Conservation (phyloP, 164 flowering plant genomes). For the Nelumbo lutea region DNA sequence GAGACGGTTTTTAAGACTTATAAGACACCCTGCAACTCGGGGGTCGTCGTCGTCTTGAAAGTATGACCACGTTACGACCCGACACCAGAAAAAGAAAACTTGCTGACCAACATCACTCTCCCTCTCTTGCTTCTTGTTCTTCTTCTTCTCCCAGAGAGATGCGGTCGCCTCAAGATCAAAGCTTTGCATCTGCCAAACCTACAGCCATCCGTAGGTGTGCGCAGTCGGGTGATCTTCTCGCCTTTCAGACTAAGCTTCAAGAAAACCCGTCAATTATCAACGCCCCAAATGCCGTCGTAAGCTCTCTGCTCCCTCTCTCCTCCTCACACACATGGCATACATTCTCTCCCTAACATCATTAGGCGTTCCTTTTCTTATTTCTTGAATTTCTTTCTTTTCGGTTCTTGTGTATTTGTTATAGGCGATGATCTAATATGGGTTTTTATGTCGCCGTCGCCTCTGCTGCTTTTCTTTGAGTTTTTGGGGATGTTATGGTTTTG, state of each 20-base stretch:
- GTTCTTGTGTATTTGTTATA: background rate
- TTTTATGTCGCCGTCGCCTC: background rate
- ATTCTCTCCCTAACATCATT: background rate
- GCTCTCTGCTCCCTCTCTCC: conserved; percentile 5
- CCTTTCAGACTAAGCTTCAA: conserved; percentile 50
- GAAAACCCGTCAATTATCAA: conserved; percentile 81
- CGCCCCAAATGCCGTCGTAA: conserved; percentile 75
- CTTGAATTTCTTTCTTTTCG: background rate
- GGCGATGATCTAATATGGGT: background rate
- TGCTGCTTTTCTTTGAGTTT: background rate
- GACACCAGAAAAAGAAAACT: too few species aligned
- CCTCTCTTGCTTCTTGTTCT: too few species aligned
- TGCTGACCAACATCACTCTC: too few species aligned
- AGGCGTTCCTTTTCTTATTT: too few species aligned
- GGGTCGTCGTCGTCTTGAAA: too few species aligned
- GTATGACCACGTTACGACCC: too few species aligned
- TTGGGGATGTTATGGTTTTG: too few species aligned
- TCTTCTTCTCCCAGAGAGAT: conserved; percentile 12
- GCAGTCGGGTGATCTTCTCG: conserved; percentile 67
- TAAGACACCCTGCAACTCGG: too few species aligned
- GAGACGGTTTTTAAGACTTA: too few species aligned
- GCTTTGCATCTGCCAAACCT: conserved; percentile 54
- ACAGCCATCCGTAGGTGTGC: conserved; percentile 69
- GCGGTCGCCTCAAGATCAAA: conserved; percentile 35
- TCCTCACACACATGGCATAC: too few species aligned